Evolutionary conservation across 2,329 filamentous ascomycete genomes (phyloP).

Genomic region (Hymenoscyphus occultus): DNA sequence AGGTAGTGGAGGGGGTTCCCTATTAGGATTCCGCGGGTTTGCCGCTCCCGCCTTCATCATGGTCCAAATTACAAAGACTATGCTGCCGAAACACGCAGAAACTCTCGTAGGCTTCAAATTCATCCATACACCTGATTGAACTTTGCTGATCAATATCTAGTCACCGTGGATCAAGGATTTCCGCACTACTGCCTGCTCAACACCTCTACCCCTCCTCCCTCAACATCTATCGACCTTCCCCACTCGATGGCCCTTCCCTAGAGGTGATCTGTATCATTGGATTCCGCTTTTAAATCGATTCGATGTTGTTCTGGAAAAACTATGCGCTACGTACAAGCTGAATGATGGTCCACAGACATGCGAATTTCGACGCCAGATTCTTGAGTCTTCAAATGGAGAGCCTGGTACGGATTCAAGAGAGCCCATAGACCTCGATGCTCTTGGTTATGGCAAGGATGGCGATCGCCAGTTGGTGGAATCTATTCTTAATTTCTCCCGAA

Average conservation of each 20-base stretch:
- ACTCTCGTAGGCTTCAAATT: conserved; percentile 53
- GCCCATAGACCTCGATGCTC: conserved; percentile 47
- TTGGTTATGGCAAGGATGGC: conserved; percentile 70
- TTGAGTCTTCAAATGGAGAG: conserved; percentile 49
- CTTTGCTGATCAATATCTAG: conserved; percentile 44
- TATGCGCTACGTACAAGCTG: conserved; percentile 77
- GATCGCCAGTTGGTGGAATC: conserved; percentile 77
- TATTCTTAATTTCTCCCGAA: conserved; percentile 79
- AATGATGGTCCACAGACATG: conserved; percentile 75
- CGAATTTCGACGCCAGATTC: conserved; percentile 66
- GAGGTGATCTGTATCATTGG: conserved; percentile 98
- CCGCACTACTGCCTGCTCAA: conserved; percentile 65
- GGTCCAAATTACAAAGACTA: conserved; percentile 66
- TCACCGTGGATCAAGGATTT: conserved; percentile 85
- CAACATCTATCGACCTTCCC: conserved; percentile 76
- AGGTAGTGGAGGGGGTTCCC: conserved; percentile 52
- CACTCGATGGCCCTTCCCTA: conserved; percentile 87
- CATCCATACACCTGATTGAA: conserved; percentile 4
- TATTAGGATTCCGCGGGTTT: conserved; percentile 46
- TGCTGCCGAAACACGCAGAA: conserved; percentile 65
- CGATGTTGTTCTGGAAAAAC: conserved; percentile 79
- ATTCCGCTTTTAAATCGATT: conserved; percentile 92
- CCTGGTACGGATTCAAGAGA: conserved; percentile 46
- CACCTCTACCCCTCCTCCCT: conserved; percentile 73
- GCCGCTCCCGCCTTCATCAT: conserved; percentile 59